Conservation (phyloP, 306 rosid species). For the Coriaria nepalensis region DNA sequence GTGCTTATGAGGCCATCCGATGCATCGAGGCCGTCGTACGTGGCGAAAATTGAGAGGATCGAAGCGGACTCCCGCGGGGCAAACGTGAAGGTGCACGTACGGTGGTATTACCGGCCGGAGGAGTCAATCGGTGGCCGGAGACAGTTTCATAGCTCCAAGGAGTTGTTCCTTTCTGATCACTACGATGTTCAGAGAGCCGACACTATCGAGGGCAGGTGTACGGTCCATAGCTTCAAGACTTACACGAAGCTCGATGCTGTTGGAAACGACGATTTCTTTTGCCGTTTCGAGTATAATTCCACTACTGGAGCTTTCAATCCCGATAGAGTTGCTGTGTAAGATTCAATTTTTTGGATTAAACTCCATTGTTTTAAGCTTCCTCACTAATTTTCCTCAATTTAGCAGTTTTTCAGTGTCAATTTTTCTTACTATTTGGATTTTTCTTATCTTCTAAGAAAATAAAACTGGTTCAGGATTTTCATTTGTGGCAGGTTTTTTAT, state of each 20-base stretch:
- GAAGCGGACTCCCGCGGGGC: conserved; percentile 91
- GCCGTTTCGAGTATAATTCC: conserved; percentile 94
- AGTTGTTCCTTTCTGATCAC: conserved; percentile 91
- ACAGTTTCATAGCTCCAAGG: conserved; percentile 95
- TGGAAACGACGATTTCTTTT: conserved; percentile 95
- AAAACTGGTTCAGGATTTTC: too few relatives aligned
- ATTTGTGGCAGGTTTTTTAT: too few relatives aligned
- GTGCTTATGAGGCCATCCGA: conserved; percentile 90
- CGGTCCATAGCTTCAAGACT: conserved; percentile 78
- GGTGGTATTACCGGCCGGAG: conserved; percentile 99
- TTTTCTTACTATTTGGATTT: too few relatives aligned
- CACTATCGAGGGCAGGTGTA: conserved; percentile 81
- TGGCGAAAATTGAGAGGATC: conserved; percentile 87
- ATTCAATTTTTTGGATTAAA: not conserved
- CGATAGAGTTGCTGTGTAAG: conserved; percentile 94
- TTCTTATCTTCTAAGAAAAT: too few relatives aligned
- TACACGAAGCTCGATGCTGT: conserved; percentile 96
- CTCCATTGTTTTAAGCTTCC: too few relatives aligned
- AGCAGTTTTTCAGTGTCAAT: too few relatives aligned
- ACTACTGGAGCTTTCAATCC: conserved; percentile 88
- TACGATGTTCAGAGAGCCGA: conserved; percentile 86
- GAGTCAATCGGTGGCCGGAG: conserved; percentile 97
- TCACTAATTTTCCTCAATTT: too few relatives aligned
- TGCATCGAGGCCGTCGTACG: conserved; percentile 70
- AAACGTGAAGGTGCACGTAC: conserved; percentile 73